Evolutionary conservation across 2,329 filamentous ascomycete genomes (phyloP).

Genomic region (Colletotrichum falcatum): DNA sequence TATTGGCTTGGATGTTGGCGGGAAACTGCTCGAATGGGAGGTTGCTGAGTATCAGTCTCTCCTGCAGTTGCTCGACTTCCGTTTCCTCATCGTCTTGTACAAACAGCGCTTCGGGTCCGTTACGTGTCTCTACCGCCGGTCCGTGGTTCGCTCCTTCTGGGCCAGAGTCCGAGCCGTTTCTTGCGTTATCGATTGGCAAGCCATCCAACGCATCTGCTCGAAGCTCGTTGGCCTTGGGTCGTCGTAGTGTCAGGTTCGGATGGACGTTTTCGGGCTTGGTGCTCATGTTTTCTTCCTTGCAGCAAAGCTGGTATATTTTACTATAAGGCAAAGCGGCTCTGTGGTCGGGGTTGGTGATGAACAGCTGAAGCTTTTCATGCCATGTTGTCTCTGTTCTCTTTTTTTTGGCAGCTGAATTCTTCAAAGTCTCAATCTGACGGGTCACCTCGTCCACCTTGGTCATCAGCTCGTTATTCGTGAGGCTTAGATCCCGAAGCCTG

Average conservation of each 20-base stretch:
- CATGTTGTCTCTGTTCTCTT: constrained; percentile 10
- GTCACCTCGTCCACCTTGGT: background rate
- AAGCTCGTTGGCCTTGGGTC: constrained; percentile 7
- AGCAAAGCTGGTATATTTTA: constrained; percentile 45
- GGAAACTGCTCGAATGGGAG: constrained; percentile 51
- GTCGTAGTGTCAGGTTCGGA: constrained; percentile 46
- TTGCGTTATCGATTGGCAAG: background rate
- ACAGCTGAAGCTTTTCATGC: constrained; percentile 11
- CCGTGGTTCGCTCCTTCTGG: background rate
- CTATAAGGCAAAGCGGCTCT: constrained; percentile 27
- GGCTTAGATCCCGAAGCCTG: background rate
- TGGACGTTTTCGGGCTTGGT: constrained; percentile 42
- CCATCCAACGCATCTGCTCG: background rate
- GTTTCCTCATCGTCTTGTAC: background rate
- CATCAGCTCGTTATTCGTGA: background rate
- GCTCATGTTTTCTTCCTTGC: constrained; percentile 52
- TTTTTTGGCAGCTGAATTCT: background rate
- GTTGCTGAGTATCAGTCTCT: background rate
- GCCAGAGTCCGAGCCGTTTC: background rate
- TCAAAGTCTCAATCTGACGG: background rate
- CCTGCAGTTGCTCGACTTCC: background rate
- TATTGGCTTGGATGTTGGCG: constrained; percentile 46
- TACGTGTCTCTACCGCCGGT: background rate
- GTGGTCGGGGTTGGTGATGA: background rate
- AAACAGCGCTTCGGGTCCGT: constrained; percentile 20